Evolutionary conservation across 1,284 basidiomycete species (phyloP), one percentile per base, ranked within the genome.

Genomic region (Wallemia mellicola): DNA sequence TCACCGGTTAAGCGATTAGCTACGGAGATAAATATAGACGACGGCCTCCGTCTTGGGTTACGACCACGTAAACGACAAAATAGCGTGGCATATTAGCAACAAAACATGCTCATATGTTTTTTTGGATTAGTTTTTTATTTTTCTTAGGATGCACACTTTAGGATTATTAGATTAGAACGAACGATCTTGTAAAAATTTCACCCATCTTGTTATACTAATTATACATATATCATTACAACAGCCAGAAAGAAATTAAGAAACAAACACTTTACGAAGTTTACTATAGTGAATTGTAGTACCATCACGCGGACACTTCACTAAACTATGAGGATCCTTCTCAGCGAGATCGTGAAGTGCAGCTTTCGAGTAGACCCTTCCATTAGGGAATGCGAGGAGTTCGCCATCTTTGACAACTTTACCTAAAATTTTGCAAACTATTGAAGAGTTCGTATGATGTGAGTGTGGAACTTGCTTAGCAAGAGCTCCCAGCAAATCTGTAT

Each of bases 391-490:
- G 79, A 89, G 77, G 1, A 86, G 86, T 72, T 81, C 83, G 66
- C 91, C 92, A 67, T 89, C 80, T 63, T 81, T 88, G 65, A 95
- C 83, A 82, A 96, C 94, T 61, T 96, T 86, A 68, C 81, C 91
- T 60, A 77, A 86, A 64, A 94, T 77, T 54, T 79, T 73, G 68
- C 94, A 98, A 14, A 98, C 89, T 60, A 98, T 84, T 0, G 86
- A 91, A 57, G 88, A 94, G 67, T 92, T 95, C 58, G 82, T 80
- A 68, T 95, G 89, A 71, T 96, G 91, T 63, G 83, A 86, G 70
- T 80, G 82, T 0, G 94, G 92, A 0, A 95, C 86, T 64, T 91
- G 84, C 60, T 76, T 74, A 2, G 83, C 87, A 3, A 98, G 76
- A 59, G 76, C 73, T 24, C 81, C 80, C 19, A 96, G 74, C 15